Percentiles rank a stretch among this genome's conserved stretches.
These are phyloP conservation scores for Orbilia blumenaviensis DNA, from an alignment of 2,329 filamentous ascomycete species.

Conservation along the genomic window DNA sequence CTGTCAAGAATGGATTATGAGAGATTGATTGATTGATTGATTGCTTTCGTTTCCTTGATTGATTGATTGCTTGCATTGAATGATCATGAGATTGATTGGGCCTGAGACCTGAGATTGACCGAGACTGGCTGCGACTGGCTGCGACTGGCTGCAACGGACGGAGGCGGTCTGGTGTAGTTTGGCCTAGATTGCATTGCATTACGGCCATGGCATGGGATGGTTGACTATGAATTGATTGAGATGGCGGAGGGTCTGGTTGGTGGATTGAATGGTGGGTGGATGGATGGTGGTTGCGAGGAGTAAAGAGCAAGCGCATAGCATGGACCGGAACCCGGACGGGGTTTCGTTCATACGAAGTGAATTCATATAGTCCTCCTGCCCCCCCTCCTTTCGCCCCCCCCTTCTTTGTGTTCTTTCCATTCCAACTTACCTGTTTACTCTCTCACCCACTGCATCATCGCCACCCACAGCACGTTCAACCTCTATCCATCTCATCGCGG, in stretches of 20 bases:
- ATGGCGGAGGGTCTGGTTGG: too few relatives aligned
- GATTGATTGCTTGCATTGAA: not conserved
- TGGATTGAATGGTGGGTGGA: not conserved
- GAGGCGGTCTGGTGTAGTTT: constrained; percentile 4
- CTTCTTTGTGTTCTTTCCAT: not conserved
- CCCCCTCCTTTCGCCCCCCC: not conserved
- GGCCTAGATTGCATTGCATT: constrained; percentile 11
- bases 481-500: not conserved
- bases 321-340: not conserved
- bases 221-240: too few relatives aligned
- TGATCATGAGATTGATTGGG: not conserved
- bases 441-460: not conserved
- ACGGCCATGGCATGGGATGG: not conserved
- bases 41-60: not conserved
- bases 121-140: not conserved
- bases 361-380: not conserved
- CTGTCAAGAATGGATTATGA: constrained; percentile 28
- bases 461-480: not conserved
- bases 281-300: constrained; percentile 7
- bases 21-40: constrained; percentile 4
- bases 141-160: not conserved
- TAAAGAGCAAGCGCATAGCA: constrained; percentile 17
- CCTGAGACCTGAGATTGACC: not conserved
- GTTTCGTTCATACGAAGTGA: too few relatives aligned
- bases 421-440: not conserved